These are phyloP conservation scores for Dothideomycetes sp. DNA, from an alignment of 2,329 filamentous ascomycete genomes.

Conservation along the genomic window DNA sequence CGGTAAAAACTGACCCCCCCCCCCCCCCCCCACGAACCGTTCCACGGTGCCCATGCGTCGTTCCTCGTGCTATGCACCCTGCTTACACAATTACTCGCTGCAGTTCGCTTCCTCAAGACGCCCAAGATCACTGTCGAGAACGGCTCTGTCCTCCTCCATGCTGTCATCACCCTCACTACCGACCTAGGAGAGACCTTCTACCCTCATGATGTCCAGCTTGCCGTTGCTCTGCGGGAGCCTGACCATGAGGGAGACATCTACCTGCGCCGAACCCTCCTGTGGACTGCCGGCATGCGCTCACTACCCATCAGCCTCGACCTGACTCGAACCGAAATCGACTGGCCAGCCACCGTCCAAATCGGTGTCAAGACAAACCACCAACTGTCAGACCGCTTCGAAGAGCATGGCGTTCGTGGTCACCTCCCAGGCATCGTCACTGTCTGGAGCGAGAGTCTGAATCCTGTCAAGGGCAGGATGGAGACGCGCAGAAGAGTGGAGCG, in stretches of 20 bases:
- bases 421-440: conserved; percentile 46
- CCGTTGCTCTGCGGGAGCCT: conserved; percentile 29
- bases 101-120: conserved; percentile 58
- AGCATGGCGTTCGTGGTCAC: conserved; percentile 20
- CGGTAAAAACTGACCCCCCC: conserved; percentile 13
- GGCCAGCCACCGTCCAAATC: conserved; percentile 34
- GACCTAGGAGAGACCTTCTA: conserved; percentile 60
- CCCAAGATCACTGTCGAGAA: conserved; percentile 40
- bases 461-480: conserved; percentile 28
- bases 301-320: conserved; percentile 36
- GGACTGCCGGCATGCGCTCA: conserved; percentile 36
- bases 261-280: conserved; percentile 35
- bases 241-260: conserved; percentile 30
- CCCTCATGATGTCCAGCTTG: conserved; percentile 37
- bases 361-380: conserved; percentile 23
- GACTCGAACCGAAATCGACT: conserved; percentile 29
- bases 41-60: background rate
- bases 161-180: conserved; percentile 56
- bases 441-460: conserved; percentile 43
- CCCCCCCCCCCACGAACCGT: too few species aligned
- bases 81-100: background rate
- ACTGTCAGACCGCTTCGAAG: conserved; percentile 23
- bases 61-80: background rate
- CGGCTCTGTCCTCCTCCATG: conserved; percentile 35
- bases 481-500: conserved; percentile 48